phyloP scores from a whole-genome alignment of 768 basidiomycete genomes.

The Russula sp. region DNA sequence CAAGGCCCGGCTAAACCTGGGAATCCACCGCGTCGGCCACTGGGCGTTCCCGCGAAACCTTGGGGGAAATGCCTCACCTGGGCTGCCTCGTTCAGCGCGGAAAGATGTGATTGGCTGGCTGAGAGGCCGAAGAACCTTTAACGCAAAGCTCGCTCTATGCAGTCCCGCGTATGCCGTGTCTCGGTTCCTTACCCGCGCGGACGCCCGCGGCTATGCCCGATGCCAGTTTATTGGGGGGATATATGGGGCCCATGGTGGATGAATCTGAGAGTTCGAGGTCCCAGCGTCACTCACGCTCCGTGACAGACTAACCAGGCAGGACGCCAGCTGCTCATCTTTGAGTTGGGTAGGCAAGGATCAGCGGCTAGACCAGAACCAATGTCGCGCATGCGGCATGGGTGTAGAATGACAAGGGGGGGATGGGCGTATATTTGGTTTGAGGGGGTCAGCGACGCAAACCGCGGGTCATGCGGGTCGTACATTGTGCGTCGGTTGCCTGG shows the following conservation, averaged over 20 bases:
- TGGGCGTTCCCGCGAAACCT: not conserved
- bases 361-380: not conserved
- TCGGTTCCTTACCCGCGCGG: not conserved
- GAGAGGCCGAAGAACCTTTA: not conserved
- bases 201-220: not conserved
- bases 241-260: not conserved
- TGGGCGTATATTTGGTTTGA: not conserved
- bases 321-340: not conserved
- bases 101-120: not conserved
- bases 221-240: not conserved
- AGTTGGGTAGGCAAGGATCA: not conserved
- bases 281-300: not conserved
- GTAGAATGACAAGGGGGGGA: not conserved
- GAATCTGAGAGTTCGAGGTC: not conserved
- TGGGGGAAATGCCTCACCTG: not conserved
- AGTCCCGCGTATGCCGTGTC: not conserved
- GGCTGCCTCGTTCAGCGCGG: not conserved
- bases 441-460: not conserved
- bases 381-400: not conserved
- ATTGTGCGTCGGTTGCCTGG: not conserved
- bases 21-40: too few relatives aligned
- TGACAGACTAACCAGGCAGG: not conserved
- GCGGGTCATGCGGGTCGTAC: not conserved
- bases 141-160: not conserved
- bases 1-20: too few relatives aligned